phyloP scores from a whole-genome alignment of 2,329 filamentous ascomycete species.

The Emmonsia crescens region DNA sequence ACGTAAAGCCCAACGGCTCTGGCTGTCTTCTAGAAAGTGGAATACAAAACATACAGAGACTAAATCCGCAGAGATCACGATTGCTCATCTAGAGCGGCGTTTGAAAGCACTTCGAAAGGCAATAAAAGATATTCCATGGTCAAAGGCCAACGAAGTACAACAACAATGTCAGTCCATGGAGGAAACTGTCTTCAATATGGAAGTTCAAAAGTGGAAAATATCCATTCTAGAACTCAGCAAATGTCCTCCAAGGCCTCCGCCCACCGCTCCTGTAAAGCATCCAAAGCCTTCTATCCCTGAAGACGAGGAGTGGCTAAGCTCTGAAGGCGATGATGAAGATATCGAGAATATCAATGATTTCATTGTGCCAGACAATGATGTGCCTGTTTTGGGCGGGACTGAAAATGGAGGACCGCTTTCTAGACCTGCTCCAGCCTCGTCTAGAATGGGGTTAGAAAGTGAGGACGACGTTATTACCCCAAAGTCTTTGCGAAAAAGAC shows the following conservation, averaged over 20 bases:
- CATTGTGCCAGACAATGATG: conserved; percentile 18
- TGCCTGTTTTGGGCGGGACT: background rate
- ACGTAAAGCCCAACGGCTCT: conserved; percentile 49
- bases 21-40: conserved; percentile 45
- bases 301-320: conserved; percentile 25
- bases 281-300: conserved; percentile 3
- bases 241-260: conserved; percentile 20
- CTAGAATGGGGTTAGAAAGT: conserved; percentile 11
- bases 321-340: conserved; percentile 16
- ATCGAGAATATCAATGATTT: conserved; percentile 20
- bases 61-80: conserved; percentile 31
- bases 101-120: conserved; percentile 46
- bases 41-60: conserved; percentile 35
- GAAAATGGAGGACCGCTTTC: background rate
- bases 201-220: conserved; percentile 35
- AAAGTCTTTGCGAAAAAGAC: conserved; percentile 12
- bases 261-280: conserved; percentile 4
- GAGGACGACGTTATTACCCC: conserved; percentile 19
- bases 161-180: conserved; percentile 52
- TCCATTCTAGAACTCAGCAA: conserved; percentile 28
- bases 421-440: background rate
- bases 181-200: conserved; percentile 50
- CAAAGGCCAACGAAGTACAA: conserved; percentile 41
- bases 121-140: conserved; percentile 45
- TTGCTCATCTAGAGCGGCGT: conserved; percentile 39